Evolutionary conservation across 305 asterid species (phyloP).

Genomic region (Fraxinus angustifolia): DNA sequence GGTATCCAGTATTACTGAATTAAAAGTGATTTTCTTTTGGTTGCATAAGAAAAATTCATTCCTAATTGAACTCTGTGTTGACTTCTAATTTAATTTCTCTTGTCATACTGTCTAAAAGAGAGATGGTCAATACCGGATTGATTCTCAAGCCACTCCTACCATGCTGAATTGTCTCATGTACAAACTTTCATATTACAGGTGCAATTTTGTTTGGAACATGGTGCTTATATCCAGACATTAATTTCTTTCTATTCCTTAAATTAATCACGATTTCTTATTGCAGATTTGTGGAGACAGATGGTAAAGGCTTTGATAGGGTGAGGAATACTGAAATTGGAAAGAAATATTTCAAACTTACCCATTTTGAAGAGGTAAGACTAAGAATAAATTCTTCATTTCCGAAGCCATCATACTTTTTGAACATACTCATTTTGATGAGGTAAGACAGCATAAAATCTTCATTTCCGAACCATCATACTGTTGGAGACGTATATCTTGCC

Average conservation of each 20-base stretch:
- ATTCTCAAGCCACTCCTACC: conserved; percentile 90
- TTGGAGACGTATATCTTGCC: background rate
- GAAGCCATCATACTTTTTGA: background rate
- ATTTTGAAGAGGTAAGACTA: conserved; percentile 83
- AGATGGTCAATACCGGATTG: conserved; percentile 98
- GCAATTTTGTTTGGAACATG: conserved; percentile 21
- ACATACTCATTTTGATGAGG: background rate
- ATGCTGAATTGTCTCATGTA: conserved; percentile 97
- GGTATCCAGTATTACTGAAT: background rate
- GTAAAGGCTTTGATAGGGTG: conserved; percentile 89
- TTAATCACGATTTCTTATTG: conserved; percentile 24
- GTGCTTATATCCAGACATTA: background rate
- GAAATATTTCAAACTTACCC: conserved; percentile 80
- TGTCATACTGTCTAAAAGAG: conserved; percentile 55
- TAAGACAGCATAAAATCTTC: background rate
- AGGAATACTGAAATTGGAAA: conserved; percentile 94
- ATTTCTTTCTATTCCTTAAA: conserved; percentile 8
- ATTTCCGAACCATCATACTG: background rate
- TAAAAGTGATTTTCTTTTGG: background rate
- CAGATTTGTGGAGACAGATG: conserved; percentile 96
- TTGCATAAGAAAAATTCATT: background rate
- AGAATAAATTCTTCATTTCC: background rate
- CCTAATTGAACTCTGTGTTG: conserved; percentile 5
- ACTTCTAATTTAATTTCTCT: conserved; percentile 11
- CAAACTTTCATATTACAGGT: conserved; percentile 98